Evolutionary conservation across 2,329 filamentous ascomycete genomes (phyloP), one percentile per base, ranked within the genome.

Genomic region (Ophiostoma novo-ulmi): DNA sequence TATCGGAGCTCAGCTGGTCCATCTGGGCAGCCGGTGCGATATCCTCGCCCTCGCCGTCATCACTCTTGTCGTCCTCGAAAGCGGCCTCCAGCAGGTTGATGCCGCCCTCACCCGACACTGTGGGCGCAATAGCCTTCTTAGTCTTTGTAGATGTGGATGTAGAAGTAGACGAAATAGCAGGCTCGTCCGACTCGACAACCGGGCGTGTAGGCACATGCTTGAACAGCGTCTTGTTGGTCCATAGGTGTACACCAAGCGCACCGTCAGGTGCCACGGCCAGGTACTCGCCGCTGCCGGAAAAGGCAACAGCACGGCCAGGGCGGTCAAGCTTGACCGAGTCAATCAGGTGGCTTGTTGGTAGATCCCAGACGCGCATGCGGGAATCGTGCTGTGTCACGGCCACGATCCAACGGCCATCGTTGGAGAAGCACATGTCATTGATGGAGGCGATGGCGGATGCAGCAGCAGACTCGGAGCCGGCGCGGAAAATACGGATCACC

Each of bases 211-310:
- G 90, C 0, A 97, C 88, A 75, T 97, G 93, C 70, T 89, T 91
- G 83, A 97, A 99, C 0, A 98, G 83, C 0, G 91, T 90, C 77
- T 92, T 92, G 80, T 99, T 99, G 31, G 92, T 97, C 94, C 95
- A 99, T 67, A 99, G 87, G 75, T 92, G 90, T n/a, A 99, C 90
- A 14, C 95, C 95, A 1, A 97, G 86, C 73, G 90, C 88, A 71
- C 90, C 91, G 70, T 93, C 88, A 69, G 93, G 89, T 0, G 93
- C 91, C 3, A 94, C 95, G 3, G 95, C 95, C n/a, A 99, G 85
- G 76, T 93, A 98, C 77, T 99, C 95, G 17, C 94, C 95, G 0
- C 93, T 97, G 1, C 85, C 85, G 0, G 95, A 97, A 83, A 98
- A 97, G 8, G 94, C 88, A 14, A 99, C 83, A 2, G 93, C 90